These are phyloP conservation scores for Abelmoschus esculentus DNA, from an alignment of 345 rosid genomes.

Conservation along the genomic window DNA sequence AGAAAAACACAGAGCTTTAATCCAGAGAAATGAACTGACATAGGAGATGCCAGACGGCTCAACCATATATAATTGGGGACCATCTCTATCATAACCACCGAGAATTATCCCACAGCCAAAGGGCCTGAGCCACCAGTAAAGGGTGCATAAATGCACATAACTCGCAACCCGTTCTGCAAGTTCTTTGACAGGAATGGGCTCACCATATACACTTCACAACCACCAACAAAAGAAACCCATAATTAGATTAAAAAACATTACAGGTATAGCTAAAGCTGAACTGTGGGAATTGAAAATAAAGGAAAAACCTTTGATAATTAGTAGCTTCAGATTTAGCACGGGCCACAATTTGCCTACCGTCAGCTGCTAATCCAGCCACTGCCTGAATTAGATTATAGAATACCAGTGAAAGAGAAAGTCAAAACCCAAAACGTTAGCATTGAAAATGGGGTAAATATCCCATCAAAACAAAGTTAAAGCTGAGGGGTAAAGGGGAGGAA, in stretches of 20 bases:
- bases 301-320: conserved; percentile 64
- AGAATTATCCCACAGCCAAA: conserved; percentile 96
- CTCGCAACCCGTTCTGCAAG: conserved; percentile 94
- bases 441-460: not conserved
- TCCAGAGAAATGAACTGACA: not conserved
- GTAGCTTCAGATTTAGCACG: conserved; percentile 87
- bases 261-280: not conserved
- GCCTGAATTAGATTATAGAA: conserved; percentile 38
- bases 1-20: not conserved
- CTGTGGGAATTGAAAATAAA: conserved; percentile 8
- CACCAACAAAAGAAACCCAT: conserved; percentile 3
- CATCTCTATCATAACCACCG: conserved; percentile 98
- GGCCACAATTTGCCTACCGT: conserved; percentile 94
- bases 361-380: conserved; percentile 99
- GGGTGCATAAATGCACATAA: conserved; percentile 91
- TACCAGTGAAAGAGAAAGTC: not conserved
- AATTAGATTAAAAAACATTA: not conserved
- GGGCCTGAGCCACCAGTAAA: conserved; percentile 99
- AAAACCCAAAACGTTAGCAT: not conserved
- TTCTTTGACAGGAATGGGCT: conserved; percentile 85
- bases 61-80: conserved; percentile 88
- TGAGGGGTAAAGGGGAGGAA: not conserved
- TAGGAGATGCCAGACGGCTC: conserved; percentile 91
- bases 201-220: conserved; percentile 69
- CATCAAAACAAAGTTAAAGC: not conserved